A percentile compares a stretch with the other conserved stretches of the same genome.
Conservation (phyloP, 2,329 filamentous ascomycete genomes). For the Coniella vitis region DNA sequence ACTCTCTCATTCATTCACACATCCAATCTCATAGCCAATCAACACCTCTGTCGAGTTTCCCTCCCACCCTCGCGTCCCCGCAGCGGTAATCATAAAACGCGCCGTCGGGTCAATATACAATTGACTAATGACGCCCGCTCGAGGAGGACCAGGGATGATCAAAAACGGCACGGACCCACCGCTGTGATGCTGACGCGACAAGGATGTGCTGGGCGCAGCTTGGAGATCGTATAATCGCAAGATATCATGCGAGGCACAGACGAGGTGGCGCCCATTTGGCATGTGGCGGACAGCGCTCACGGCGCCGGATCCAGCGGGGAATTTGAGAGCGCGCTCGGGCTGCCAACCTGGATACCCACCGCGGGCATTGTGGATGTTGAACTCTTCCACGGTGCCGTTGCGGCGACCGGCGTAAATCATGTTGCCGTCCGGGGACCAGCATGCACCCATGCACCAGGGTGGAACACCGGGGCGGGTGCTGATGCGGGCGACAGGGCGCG, state of each 20-base stretch:
- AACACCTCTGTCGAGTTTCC: slow-evolving; percentile 83
- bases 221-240: slow-evolving; percentile 85
- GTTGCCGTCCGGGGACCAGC: slow-evolving; percentile 94
- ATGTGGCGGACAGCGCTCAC: slow-evolving; percentile 85
- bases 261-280: slow-evolving; percentile 84
- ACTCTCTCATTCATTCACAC: slow-evolving; percentile 8
- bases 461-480: slow-evolving; percentile 67
- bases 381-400: slow-evolving; percentile 93
- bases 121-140: slow-evolving; percentile 80
- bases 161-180: slow-evolving; percentile 78
- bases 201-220: slow-evolving; percentile 54
- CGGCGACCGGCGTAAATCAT: slow-evolving; percentile 87
- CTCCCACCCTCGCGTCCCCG: slow-evolving; percentile 92
- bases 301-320: slow-evolving; percentile 81
- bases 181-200: slow-evolving; percentile 43
- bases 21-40: slow-evolving; percentile 81
- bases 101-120: slow-evolving; percentile 84
- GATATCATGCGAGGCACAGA: slow-evolving; percentile 84
- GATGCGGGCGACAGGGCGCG: slow-evolving; percentile 72
- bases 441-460: slow-evolving; percentile 96
- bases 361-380: slow-evolving; percentile 68
- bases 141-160: slow-evolving; percentile 81
- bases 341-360: slow-evolving; percentile 48
- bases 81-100: slow-evolving; percentile 84
- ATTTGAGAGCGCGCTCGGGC: slow-evolving; percentile 74